A percentile compares a stretch with the other conserved stretches of the same genome.
Evolutionary conservation across 768 basidiomycete species (phyloP).

Genomic region (Kwoniella bestiolae): DNA sequence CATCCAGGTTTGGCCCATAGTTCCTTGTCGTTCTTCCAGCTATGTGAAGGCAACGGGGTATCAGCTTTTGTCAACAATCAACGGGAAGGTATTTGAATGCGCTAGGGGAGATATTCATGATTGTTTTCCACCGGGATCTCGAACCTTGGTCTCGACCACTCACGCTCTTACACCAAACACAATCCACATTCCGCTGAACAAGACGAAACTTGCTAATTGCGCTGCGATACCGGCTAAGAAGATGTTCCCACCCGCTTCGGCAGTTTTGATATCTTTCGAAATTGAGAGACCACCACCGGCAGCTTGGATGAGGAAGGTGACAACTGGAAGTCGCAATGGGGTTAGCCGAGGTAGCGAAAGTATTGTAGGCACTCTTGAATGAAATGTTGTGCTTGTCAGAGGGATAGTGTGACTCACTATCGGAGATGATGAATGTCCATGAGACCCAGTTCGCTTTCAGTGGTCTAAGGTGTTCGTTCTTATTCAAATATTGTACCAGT

Average conservation of each 20-base stretch:
- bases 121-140: too few species aligned
- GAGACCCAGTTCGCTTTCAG: constrained; percentile 45
- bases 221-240: constrained; percentile 57
- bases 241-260: constrained; percentile 50
- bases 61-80: too few species aligned
- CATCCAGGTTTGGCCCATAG: constrained; percentile 50
- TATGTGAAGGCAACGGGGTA: constrained; percentile 6
- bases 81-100: too few species aligned
- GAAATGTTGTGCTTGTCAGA: too few species aligned
- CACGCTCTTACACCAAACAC: constrained; percentile 49
- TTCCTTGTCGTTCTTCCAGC: constrained; percentile 40
- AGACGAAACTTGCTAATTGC: constrained; percentile 52
- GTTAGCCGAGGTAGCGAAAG: too few species aligned
- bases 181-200: constrained; percentile 50
- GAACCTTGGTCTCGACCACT: constrained; percentile 34
- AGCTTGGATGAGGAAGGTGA: constrained; percentile 57
- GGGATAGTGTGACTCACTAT: constrained; percentile 38
- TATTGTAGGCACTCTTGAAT: too few species aligned
- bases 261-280: constrained; percentile 35
- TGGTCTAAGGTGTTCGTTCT: constrained; percentile 42
- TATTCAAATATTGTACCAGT: constrained; percentile 47
- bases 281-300: constrained; percentile 55
- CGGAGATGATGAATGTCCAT: constrained; percentile 54
- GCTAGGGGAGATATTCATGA: too few species aligned
- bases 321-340: constrained; percentile 39